phyloP scores from a whole-genome alignment of 1,139 yeast species.

The Ashbya aceris region DNA sequence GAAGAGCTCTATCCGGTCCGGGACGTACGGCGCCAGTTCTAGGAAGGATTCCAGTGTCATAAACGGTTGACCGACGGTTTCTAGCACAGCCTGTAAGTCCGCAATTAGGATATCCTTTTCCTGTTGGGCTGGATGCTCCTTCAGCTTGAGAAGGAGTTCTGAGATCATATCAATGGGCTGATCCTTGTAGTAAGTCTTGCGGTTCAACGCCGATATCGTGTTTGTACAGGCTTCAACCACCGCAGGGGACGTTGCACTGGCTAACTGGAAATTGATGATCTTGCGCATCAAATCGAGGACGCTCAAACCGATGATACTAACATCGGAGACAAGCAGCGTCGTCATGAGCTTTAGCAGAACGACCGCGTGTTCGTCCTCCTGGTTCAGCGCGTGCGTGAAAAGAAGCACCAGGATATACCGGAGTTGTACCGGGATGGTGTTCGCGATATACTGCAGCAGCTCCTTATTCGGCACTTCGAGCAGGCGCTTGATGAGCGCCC shows the following conservation, averaged over 20 bases:
- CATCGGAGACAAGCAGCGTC: slow-evolving; percentile 64
- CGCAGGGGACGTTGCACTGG: slow-evolving; percentile 24
- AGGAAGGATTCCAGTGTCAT: slow-evolving; percentile 23
- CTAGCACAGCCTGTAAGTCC: slow-evolving; percentile 19
- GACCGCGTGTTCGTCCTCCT: slow-evolving; percentile 31
- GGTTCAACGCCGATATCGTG: slow-evolving; percentile 25
- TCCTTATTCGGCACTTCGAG: slow-evolving; percentile 28
- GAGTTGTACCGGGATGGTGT: slow-evolving; percentile 82
- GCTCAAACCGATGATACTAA: slow-evolving; percentile 81
- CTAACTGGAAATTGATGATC: slow-evolving; percentile 50
- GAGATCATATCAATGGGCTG: slow-evolving; percentile 29
- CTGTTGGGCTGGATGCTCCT: slow-evolving; percentile 10
- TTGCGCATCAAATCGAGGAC: slow-evolving; percentile 73
- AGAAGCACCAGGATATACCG: slow-evolving; percentile 57
- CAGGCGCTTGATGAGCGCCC: slow-evolving; percentile 35
- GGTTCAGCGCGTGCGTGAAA: slow-evolving; percentile 30
- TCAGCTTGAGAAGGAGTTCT: slow-evolving; percentile 22
- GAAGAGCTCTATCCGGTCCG: slow-evolving; percentile 12
- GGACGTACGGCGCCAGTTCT: slow-evolving; percentile 19
- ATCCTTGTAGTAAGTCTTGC: slow-evolving; percentile 28
- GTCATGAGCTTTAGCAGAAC: slow-evolving; percentile 48
- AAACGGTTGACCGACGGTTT: slow-evolving; percentile 15
- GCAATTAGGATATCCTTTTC: slow-evolving; percentile 15
- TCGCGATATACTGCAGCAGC: slow-evolving; percentile 56
- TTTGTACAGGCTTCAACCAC: slow-evolving; percentile 20